Evolutionary conservation across 495 filamentous ascomycete genomes (phyloP).

Genomic region (Extremus antarcticus): DNA sequence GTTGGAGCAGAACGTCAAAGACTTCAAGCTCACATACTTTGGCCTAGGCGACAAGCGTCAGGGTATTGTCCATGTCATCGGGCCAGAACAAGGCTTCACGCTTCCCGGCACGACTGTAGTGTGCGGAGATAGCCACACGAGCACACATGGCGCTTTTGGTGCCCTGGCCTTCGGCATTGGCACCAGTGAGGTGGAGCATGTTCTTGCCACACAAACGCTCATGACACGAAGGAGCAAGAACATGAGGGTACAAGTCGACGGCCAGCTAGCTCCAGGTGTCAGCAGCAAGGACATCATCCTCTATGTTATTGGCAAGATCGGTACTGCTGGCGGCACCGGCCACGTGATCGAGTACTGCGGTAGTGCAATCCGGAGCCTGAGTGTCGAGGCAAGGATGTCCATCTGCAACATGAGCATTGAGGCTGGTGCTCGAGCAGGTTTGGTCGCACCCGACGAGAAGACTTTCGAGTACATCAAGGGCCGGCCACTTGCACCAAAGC

Average conservation of each 20-base stretch:
- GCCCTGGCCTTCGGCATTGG: slow-evolving; percentile 94
- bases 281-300: slow-evolving; percentile 95
- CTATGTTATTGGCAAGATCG: slow-evolving; percentile 86
- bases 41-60: slow-evolving; percentile 92
- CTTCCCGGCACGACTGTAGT: slow-evolving; percentile 95
- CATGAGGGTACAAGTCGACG: slow-evolving; percentile 94
- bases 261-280: slow-evolving; percentile 78
- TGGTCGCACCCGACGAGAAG: slow-evolving; percentile 89
- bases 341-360: slow-evolving; percentile 96
- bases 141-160: slow-evolving; percentile 94
- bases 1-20: slow-evolving; percentile 93
- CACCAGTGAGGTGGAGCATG: slow-evolving; percentile 96
- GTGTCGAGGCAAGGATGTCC: slow-evolving; percentile 97
- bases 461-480: slow-evolving; percentile 94
- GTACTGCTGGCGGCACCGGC: slow-evolving; percentile 89
- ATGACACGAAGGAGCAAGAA: slow-evolving; percentile 95
- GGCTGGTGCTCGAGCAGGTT: slow-evolving; percentile 86
- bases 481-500: slow-evolving; percentile 74
- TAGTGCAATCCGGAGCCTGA: slow-evolving; percentile 75
- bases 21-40: slow-evolving; percentile 94
- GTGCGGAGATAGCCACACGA: slow-evolving; percentile 95
- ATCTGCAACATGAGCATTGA: slow-evolving; percentile 99
- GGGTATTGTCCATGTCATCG: slow-evolving; percentile 97
- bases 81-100: slow-evolving; percentile 98
- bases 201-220: slow-evolving; percentile 88